Conservation (phyloP, 345 rosid genomes). For the Sonneratia alba region DNA sequence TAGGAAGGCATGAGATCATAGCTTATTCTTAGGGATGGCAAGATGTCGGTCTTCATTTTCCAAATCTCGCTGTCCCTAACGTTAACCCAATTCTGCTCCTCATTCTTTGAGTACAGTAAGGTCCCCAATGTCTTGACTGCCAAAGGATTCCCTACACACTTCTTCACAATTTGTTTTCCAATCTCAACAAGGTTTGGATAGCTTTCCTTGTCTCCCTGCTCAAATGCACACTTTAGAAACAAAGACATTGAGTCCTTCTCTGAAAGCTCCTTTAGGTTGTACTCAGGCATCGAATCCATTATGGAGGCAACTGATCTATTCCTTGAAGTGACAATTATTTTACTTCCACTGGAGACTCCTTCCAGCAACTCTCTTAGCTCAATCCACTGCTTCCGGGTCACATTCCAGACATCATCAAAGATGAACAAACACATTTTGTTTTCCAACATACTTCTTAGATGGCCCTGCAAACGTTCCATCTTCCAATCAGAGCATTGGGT, state of each 20-base stretch:
- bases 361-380: not conserved
- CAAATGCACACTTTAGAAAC: conserved; percentile 19
- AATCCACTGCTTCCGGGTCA: not conserved
- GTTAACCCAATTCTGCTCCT: conserved; percentile 5
- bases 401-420: conserved; percentile 12
- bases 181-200: conserved; percentile 4
- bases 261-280: conserved; percentile 9
- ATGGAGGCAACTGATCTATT: not conserved
- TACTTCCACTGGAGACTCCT: not conserved
- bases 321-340: conserved; percentile 9
- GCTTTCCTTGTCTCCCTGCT: conserved; percentile 3
- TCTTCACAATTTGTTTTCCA: conserved; percentile 19
- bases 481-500: not conserved
- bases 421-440: conserved; percentile 1
- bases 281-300: not conserved
- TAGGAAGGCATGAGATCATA: conserved; percentile 25
- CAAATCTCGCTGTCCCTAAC: conserved; percentile 22
- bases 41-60: conserved; percentile 12
- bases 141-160: conserved; percentile 25
- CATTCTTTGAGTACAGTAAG: not conserved
- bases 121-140: conserved; percentile 14
- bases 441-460: not conserved
- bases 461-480: conserved; percentile 9
- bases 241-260: conserved; percentile 13
- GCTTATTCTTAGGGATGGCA: conserved; percentile 20